These are phyloP conservation scores for Breviolum minutum DNA, from an alignment of 73 alveolate species.

Conservation along the genomic window DNA sequence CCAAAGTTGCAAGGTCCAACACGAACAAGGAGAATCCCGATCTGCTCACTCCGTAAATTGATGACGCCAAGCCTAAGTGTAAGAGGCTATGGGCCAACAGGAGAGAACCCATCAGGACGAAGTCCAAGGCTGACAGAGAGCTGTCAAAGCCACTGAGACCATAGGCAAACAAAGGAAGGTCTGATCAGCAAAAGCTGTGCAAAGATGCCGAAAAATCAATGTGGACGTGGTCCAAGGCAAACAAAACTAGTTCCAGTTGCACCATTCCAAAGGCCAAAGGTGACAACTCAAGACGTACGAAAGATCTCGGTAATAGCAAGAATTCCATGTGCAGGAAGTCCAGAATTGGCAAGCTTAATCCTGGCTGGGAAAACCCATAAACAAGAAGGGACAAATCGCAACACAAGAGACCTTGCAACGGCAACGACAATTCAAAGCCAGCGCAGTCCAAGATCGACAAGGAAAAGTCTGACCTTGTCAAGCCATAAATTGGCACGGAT, in stretches of 20 bases:
- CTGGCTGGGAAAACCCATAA: conserved; percentile 33
- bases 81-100: not conserved
- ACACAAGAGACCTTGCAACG: not conserved
- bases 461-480: not conserved
- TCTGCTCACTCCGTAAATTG: not conserved
- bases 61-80: not conserved
- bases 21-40: not conserved
- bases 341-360: not conserved
- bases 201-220: not conserved
- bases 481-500: not conserved
- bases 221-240: conserved; percentile 13
- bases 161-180: not conserved
- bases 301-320: not conserved
- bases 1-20: conserved; percentile 35
- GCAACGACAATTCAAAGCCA: not conserved
- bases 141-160: not conserved
- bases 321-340: conserved; percentile 4
- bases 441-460: not conserved
- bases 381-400: not conserved
- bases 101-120: not conserved
- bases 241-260: not conserved
- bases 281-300: not conserved
- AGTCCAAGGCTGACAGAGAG: conserved; percentile 23
- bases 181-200: conserved; percentile 1
- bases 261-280: conserved; percentile 2